Evolutionary conservation across 352 stramenopile species (phyloP).

Genomic region (Globisporangium radiosum): DNA sequence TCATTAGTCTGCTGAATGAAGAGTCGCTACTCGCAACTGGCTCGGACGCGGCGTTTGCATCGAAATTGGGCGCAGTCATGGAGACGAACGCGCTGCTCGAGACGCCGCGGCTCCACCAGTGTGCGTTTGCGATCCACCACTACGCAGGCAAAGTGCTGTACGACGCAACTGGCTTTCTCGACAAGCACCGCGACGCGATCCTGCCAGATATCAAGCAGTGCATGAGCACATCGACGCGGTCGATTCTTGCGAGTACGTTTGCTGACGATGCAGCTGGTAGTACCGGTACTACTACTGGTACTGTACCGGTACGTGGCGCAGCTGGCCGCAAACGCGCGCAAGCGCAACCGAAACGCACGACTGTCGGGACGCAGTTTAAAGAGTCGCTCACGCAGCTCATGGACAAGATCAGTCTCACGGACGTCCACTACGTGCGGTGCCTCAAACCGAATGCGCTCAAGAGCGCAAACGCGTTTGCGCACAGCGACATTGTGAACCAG

Average conservation of each 20-base stretch:
- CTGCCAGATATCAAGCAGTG: conserved; percentile 82
- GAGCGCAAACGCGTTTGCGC: conserved; percentile 62
- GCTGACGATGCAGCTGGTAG: conserved; percentile 25
- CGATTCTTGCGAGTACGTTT: conserved; percentile 70
- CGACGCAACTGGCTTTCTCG: conserved; percentile 70
- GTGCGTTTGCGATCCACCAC: conserved; percentile 80
- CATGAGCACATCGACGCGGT: conserved; percentile 62
- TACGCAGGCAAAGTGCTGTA: conserved; percentile 87
- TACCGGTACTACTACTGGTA: conserved; percentile 3
- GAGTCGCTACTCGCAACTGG: conserved; percentile 81
- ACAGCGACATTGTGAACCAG: conserved; percentile 75
- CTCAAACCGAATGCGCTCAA: conserved; percentile 80
- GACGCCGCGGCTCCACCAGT: conserved; percentile 77
- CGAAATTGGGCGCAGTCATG: conserved; percentile 85
- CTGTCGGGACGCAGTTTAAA: conserved; percentile 83
- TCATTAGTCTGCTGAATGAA: conserved; percentile 89
- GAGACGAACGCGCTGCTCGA: conserved; percentile 83
- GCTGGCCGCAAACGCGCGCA: conserved; percentile 39
- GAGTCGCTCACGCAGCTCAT: conserved; percentile 77
- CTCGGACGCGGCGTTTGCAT: conserved; percentile 82
- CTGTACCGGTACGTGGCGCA: conserved; percentile 5
- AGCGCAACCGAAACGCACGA: conserved; percentile 57
- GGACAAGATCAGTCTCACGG: conserved; percentile 82
- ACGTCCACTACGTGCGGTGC: conserved; percentile 85
- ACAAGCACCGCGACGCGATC: conserved; percentile 83